Evolutionary conservation across 441 rosid species (phyloP).

Genomic region (Gossypium davidsonii): DNA sequence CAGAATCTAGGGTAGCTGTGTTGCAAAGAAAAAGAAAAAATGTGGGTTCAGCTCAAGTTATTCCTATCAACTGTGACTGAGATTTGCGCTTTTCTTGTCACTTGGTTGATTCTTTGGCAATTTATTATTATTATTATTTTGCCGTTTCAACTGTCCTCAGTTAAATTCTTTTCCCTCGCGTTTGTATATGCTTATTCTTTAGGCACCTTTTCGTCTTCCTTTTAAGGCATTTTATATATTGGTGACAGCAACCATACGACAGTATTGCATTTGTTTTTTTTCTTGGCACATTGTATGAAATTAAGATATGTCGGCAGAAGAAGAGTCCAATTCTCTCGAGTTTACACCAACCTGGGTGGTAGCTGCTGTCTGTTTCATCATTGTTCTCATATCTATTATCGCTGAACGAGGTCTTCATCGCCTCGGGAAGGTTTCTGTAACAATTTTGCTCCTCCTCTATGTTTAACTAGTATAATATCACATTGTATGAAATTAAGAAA

Average conservation of each 20-base stretch:
- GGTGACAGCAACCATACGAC: too few relatives aligned
- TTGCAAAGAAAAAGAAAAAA: neutral
- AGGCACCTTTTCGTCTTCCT: too few relatives aligned
- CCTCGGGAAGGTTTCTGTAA: constrained; percentile 53
- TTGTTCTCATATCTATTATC: constrained; percentile 51
- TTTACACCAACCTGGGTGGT: constrained; percentile 78
- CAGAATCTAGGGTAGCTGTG: neutral
- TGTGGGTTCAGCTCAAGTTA: neutral
- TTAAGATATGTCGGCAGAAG: constrained; percentile 29
- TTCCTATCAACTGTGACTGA: neutral
- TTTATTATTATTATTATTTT: too few relatives aligned
- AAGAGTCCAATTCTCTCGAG: constrained; percentile 38
- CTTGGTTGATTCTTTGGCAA: neutral
- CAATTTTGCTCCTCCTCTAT: too few relatives aligned
- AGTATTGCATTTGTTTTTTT: neutral
- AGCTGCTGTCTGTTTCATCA: constrained; percentile 59
- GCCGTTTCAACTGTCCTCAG: too few relatives aligned
- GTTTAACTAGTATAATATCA: too few relatives aligned
- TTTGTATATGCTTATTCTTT: too few relatives aligned
- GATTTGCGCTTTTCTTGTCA: constrained; percentile 9
- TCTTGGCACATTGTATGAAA: neutral
- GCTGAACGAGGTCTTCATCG: constrained; percentile 63
- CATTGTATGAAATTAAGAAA: too few relatives aligned
- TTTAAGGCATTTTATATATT: too few relatives aligned
- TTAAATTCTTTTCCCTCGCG: too few relatives aligned